These are phyloP conservation scores for Tieghemostelium lacteum DNA, from an alignment of 78 protist species.

Conservation along the genomic window DNA sequence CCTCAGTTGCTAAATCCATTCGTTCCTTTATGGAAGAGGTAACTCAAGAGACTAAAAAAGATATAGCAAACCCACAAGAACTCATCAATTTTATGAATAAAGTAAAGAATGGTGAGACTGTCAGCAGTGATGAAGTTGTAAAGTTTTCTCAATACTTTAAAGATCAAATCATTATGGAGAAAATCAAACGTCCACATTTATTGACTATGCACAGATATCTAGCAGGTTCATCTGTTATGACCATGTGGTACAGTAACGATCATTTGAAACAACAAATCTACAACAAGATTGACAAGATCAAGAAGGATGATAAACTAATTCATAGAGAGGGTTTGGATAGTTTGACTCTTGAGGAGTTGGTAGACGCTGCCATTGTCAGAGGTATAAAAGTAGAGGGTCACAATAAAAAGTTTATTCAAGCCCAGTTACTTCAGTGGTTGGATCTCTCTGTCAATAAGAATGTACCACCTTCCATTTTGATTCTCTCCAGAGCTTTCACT, in stretches of 20 bases:
- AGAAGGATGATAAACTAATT: constrained; percentile 77
- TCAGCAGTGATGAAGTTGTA: constrained; percentile 70
- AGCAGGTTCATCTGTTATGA: constrained; percentile 52
- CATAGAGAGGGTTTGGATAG: constrained; percentile 76
- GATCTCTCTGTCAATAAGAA: constrained; percentile 80
- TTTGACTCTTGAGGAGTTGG: constrained; percentile 79
- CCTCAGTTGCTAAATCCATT: constrained; percentile 81
- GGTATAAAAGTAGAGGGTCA: constrained; percentile 87
- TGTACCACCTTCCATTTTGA: constrained; percentile 83
- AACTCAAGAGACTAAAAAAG: background rate
- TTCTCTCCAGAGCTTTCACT: constrained; percentile 82
- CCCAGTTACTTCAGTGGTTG: constrained; percentile 86
- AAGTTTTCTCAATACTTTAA: constrained; percentile 82
- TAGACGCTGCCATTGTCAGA: constrained; percentile 75
- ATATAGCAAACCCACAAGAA: constrained; percentile 6
- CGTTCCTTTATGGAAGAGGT: constrained; percentile 79
- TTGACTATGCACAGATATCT: constrained; percentile 82
- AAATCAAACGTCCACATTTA: constrained; percentile 84
- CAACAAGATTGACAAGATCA: constrained; percentile 62
- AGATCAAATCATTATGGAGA: constrained; percentile 92
- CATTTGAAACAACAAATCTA: constrained; percentile 66
- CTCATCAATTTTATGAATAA: constrained; percentile 72
- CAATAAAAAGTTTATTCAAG: constrained; percentile 38
- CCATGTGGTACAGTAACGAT: constrained; percentile 65
- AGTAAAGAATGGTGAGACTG: constrained; percentile 66